Evolutionary conservation across 2,329 filamentous ascomycete species (phyloP).

Genomic region (Epichloe elymi): DNA sequence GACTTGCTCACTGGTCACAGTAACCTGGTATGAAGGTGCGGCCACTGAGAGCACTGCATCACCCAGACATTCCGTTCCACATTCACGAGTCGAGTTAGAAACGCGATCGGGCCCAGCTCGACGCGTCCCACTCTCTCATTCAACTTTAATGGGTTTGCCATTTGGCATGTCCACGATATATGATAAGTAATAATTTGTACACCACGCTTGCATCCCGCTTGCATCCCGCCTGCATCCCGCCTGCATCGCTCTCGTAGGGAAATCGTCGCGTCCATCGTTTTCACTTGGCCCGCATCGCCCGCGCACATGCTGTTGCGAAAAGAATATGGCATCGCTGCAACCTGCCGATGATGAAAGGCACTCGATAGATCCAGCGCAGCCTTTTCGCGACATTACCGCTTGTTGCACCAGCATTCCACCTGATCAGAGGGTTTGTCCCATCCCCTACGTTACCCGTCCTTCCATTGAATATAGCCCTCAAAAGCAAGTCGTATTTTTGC

Average conservation of each 20-base stretch:
- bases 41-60: no score
- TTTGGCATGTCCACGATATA: not conserved
- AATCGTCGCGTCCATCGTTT: not conserved
- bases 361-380: slow-evolving; percentile 43
- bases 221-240: not conserved
- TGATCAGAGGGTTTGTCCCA: slow-evolving; percentile 54
- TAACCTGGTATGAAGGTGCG: no score
- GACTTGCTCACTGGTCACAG: no score
- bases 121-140: slow-evolving; percentile 1
- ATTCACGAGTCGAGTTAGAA: not conserved
- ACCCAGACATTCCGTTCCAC: no score
- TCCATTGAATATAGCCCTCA: no score
- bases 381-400: slow-evolving; percentile 60
- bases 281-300: not conserved
- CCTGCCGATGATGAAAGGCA: slow-evolving; percentile 14
- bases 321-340: slow-evolving; percentile 17
- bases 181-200: no score
- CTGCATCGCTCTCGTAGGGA: not conserved
- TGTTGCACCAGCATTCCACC: slow-evolving; percentile 79
- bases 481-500: not conserved
- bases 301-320: not conserved
- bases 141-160: not conserved
- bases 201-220: not conserved
- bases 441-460: not conserved
- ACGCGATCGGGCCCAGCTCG: not conserved